phyloP scores from a whole-genome alignment of 257 asterid species.

The Striga asiatica region DNA sequence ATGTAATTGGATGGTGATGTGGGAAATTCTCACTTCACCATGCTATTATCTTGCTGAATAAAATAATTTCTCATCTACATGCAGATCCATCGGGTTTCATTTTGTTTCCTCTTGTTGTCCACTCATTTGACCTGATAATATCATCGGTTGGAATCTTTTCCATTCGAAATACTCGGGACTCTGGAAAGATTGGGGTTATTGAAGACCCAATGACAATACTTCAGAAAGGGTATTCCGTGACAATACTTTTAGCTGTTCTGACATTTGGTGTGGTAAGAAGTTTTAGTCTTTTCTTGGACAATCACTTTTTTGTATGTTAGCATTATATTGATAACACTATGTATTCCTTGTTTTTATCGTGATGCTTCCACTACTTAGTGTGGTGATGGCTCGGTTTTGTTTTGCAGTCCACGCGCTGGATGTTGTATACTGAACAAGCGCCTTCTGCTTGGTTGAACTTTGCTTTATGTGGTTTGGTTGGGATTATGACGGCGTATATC shows the following conservation, averaged over 20 bases:
- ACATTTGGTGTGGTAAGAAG: constrained; percentile 87
- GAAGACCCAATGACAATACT: constrained; percentile 98
- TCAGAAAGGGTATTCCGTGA: constrained; percentile 88
- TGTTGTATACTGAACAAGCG: constrained; percentile 94
- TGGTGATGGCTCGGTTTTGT: constrained; percentile 12
- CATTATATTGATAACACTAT: background rate
- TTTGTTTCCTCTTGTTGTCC: constrained; percentile 95
- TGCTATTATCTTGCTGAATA: constrained; percentile 1
- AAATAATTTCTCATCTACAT: constrained; percentile 16
- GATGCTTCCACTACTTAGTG: constrained; percentile 15
- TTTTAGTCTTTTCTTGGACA: constrained; percentile 14
- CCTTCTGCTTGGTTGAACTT: constrained; percentile 97
- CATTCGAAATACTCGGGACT: constrained; percentile 60
- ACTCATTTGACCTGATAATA: constrained; percentile 91
- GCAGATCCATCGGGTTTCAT: constrained; percentile 99
- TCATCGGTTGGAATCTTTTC: constrained; percentile 91
- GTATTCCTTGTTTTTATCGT: background rate
- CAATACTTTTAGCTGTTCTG: constrained; percentile 76
- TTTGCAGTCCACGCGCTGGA: constrained; percentile 97
- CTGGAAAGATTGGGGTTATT: constrained; percentile 50
- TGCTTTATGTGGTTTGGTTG: constrained; percentile 94
- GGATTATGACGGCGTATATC: constrained; percentile 80
- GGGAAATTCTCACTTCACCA: constrained; percentile 1
- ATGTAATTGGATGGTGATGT: background rate
- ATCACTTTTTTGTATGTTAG: background rate